A percentile compares a stretch with the other conserved stretches of the same genome.
phyloP scores from a whole-genome alignment of 2,329 filamentous ascomycete species.

The Verticillium klebahnii region DNA sequence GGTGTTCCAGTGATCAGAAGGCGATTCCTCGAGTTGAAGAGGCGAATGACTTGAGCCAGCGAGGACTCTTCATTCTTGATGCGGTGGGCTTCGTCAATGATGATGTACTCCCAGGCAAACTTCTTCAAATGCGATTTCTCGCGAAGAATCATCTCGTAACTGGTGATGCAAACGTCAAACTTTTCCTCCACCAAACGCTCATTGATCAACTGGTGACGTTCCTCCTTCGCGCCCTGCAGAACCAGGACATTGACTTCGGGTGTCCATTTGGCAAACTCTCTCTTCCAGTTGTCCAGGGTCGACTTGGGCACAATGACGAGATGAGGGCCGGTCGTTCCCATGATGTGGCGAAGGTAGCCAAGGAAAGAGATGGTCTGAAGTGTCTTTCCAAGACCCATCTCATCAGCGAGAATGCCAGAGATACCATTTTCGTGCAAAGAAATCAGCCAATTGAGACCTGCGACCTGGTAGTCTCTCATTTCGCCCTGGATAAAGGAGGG shows the following conservation, averaged over 20 bases:
- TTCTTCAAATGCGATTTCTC: constrained; percentile 95
- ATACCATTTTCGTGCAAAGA: constrained; percentile 98
- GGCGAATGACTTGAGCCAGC: constrained; percentile 88
- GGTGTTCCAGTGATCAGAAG: constrained; percentile 95
- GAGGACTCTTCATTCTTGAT: constrained; percentile 99
- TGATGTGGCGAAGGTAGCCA: constrained; percentile 87
- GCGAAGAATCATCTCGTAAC: constrained; percentile 97
- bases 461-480: constrained; percentile 96
- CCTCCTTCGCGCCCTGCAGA: constrained; percentile 91
- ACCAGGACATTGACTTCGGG: constrained; percentile 93
- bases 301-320: constrained; percentile 92
- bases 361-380: constrained; percentile 96
- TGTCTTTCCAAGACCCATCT: constrained; percentile 98
- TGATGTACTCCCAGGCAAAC: constrained; percentile 99
- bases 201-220: constrained; percentile 82
- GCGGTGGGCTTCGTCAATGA: constrained; percentile 95
- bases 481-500: constrained; percentile 81
- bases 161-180: constrained; percentile 97
- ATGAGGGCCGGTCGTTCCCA: constrained; percentile 86
- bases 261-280: constrained; percentile 91
- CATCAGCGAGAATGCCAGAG: constrained; percentile 93
- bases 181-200: constrained; percentile 89
- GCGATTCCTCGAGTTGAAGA: constrained; percentile 94
- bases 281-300: constrained; percentile 96
- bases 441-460: constrained; percentile 95